Percentiles rank a stretch among this genome's conserved stretches.
Conservation (phyloP, 495 filamentous ascomycete species). For the Cercophora samala region DNA sequence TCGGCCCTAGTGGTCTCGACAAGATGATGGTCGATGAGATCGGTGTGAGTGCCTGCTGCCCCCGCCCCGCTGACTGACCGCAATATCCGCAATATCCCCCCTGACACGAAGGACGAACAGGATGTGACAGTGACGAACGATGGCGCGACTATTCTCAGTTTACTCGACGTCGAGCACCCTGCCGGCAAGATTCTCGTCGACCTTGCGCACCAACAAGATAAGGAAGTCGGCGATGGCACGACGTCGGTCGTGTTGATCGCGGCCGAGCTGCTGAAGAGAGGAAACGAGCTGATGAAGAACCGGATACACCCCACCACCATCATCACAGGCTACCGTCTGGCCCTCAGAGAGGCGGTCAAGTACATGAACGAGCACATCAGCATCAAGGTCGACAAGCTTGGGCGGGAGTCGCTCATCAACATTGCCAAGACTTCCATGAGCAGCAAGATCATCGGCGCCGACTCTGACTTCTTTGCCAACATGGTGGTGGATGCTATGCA, state of each 20-base stretch:
- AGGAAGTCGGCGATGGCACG: conserved; percentile 97
- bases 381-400: conserved; percentile 87
- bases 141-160: conserved; percentile 89
- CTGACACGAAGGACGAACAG: conserved; percentile 40
- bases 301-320: conserved; percentile 99
- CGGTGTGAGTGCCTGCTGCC: conserved; percentile 58
- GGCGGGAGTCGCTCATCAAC: conserved; percentile 82
- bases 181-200: conserved; percentile 98
- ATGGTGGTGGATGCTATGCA: conserved; percentile 97
- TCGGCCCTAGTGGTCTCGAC: conserved; percentile 92
- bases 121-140: conserved; percentile 99
- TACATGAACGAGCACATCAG: conserved; percentile 99
- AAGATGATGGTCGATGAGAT: conserved; percentile 99
- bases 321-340: conserved; percentile 95
- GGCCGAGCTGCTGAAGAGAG: conserved; percentile 88
- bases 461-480: conserved; percentile 95
- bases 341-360: conserved; percentile 91
- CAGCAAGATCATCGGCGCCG: conserved; percentile 94
- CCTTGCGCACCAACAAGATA: conserved; percentile 96
- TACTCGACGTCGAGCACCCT: conserved; percentile 95
- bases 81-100: conserved; percentile 21
- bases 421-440: conserved; percentile 99
- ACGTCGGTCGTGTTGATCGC: conserved; percentile 98
- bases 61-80: conserved; percentile 13
- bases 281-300: conserved; percentile 98